Base-by-base conservation (phyloP, 441 rosid genomes). In the Dalechampia spathulata region DNA sequence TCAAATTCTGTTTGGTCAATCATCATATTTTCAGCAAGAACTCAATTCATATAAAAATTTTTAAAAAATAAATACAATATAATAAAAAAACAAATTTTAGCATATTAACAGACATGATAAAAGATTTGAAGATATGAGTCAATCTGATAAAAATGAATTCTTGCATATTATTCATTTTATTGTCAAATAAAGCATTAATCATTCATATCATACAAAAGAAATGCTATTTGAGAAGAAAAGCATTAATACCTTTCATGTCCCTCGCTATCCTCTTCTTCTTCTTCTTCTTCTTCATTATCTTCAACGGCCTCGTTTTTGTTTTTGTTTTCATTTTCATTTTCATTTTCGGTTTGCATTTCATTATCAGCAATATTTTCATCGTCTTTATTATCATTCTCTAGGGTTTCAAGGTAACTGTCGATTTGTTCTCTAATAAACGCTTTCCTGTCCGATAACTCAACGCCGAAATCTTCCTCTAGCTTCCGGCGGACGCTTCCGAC, bases 401-500 rank as follows among this genome's bases (percentile, higher is more conserved):
- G 66, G 72, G 60, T 71, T 61, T 72, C 65, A 15, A 81, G 72
- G 64, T 59, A 82, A 58, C 57, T 54, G 62, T 83, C 91, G 61
- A 88, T 81, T 79, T 85, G 93, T 47, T 78, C 85, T 37, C 81
- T 75, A 37, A 87, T 49, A 57, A 81, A 85, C 1, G 58, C 64
- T 52, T 81, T 85, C 49, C 75, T 73, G 56, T 79, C 80, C 12
- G 82, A 78, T 57, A 87, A 79, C 65, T 83, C 83, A 37, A 76
- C 64, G 21, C 71, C 72, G 34, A 87, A 79, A 67, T 76, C 79
- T 34, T 66, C 64, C 77, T 85, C 90, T n/a, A 87, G 72, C 55
- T 74, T 84, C 60, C 82, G 74, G 28, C 96, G 80, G 10, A 83
- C 75, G 58, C 76, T 76, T n/a, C 82, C 79, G 49, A 85, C 74